Conservation (phyloP, 2,329 filamentous ascomycete genomes). For the Hortaea werneckii region DNA sequence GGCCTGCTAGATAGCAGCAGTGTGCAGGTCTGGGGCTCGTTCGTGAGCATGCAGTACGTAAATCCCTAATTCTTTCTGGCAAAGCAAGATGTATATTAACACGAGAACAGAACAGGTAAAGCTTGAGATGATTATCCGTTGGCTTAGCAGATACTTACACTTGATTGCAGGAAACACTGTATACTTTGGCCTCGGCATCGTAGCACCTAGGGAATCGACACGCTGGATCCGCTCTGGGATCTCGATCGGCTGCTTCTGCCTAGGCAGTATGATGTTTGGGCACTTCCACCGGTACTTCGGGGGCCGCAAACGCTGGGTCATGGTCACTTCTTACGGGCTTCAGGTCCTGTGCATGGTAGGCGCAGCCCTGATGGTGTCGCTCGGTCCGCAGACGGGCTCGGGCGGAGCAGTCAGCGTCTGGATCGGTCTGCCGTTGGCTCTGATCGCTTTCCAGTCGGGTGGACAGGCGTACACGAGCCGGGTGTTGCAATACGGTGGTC, state of each 20-base stretch:
- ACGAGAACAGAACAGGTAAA: no score
- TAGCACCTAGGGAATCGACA: conserved; percentile 37
- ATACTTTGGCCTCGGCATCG: conserved; percentile 66
- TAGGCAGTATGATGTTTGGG: conserved; percentile 62
- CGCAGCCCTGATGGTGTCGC: conserved; percentile 34
- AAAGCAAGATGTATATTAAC: not conserved
- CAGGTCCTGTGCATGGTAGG: conserved; percentile 33
- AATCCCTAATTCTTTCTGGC: conserved; percentile 11
- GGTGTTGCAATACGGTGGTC: conserved; percentile 56
- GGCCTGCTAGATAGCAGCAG: conserved; percentile 68
- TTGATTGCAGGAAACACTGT: conserved; percentile 53
- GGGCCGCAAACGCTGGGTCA: conserved; percentile 54
- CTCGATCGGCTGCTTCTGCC: conserved; percentile 60
- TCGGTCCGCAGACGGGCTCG: conserved; percentile 18
- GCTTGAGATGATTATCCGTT: no score
- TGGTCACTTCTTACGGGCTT: conserved; percentile 37
- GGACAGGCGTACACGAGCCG: conserved; percentile 69
- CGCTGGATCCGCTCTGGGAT: conserved; percentile 64
- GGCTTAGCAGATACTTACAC: not conserved
- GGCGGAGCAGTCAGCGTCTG: conserved; percentile 13
- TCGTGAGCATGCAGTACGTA: conserved; percentile 75
- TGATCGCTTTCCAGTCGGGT: conserved; percentile 67
- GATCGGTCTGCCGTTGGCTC: conserved; percentile 55
- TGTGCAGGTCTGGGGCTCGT: conserved; percentile 67
- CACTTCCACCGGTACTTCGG: conserved; percentile 56